Base-by-base conservation (phyloP, 1,284 basidiomycete species). In the Xerocomus tenax region DNA sequence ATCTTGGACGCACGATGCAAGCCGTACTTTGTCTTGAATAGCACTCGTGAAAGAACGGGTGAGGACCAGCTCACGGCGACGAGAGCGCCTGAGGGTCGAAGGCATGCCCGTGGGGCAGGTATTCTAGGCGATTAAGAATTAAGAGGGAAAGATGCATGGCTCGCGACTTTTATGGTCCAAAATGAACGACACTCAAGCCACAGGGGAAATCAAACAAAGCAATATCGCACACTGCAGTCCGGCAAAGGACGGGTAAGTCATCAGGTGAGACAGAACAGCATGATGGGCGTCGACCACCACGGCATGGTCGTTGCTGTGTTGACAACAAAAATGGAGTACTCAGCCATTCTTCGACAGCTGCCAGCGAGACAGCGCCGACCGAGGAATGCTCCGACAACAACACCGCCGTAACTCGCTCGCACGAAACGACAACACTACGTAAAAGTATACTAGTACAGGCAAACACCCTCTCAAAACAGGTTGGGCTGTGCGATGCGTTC, bases 1-100 rank as follows among this genome's bases (percentile, higher is more conserved):
- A 12, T 25, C 8, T 41, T 42, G 28, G 16, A 57, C 59, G 61
- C 54, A 69, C 65, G 64, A 61, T 36, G 58, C 51, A 36, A 59
- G 57, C 39, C 51, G 51, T 25, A 71, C 58, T 59, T 71, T 71
- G 28, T 71, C 67, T 55, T 64, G 65, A 32, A 71, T 63, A 9
- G 64, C 65, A 43, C 56, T 65, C 15, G 64, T 63, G 48, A 71
- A 62, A 7, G 70, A 71, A 15, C 55, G 61, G 7, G 69, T 68
- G 51, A 68, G 61, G 41, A 61, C 54, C 54, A 69, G 49, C 55
- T 71, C 65, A 52, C 59, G 61, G 38, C 62, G 69, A 47, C 63
- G 69, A 43, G 68, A 61, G 46, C 70, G 66, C 60, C 63, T 68
- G 57, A 72, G 61, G 48, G 62, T 64, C 45, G 62, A 65, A 54